These are phyloP conservation scores for Cutaneotrichosporon cavernicola DNA, from an alignment of 1,284 basidiomycete species.

Conservation along the genomic window DNA sequence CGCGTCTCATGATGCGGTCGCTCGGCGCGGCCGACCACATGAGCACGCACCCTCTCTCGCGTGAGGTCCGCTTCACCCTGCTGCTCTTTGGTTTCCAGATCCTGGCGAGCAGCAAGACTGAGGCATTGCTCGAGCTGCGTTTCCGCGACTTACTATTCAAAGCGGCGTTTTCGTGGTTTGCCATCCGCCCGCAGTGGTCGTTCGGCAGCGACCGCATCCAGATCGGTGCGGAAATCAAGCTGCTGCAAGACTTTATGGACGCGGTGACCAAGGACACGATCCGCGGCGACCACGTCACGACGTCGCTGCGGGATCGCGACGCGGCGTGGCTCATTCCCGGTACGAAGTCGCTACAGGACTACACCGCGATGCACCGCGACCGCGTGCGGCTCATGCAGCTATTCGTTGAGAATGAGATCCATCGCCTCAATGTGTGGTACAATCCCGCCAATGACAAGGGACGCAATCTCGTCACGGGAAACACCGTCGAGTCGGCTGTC, in stretches of 20 bases:
- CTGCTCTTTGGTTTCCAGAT: constrained; percentile 91
- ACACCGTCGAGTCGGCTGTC: background rate
- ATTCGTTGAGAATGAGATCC: constrained; percentile 87
- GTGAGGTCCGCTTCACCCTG: constrained; percentile 85
- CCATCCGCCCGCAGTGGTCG: constrained; percentile 89
- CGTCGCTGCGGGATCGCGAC: constrained; percentile 63
- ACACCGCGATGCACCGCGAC: constrained; percentile 61
- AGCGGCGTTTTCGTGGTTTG: constrained; percentile 88
- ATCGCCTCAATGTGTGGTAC: constrained; percentile 81
- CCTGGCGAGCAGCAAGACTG: constrained; percentile 81
- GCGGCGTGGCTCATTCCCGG: constrained; percentile 54
- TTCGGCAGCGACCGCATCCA: constrained; percentile 90
- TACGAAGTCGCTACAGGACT: constrained; percentile 57
- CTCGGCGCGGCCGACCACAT: constrained; percentile 65
- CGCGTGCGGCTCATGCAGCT: constrained; percentile 72
- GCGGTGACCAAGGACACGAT: constrained; percentile 73
- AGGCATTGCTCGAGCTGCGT: constrained; percentile 75
- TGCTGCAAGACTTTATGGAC: constrained; percentile 77
- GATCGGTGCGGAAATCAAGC: constrained; percentile 80
- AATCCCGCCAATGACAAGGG: constrained; percentile 77
- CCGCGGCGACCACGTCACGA: constrained; percentile 64
- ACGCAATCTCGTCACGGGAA: constrained; percentile 46
- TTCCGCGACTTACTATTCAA: constrained; percentile 75
- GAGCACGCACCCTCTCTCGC: constrained; percentile 86
- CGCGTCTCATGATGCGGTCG: constrained; percentile 78